Conservation (phyloP, 495 filamentous ascomycete genomes). For the Cercophora sp. region DNA sequence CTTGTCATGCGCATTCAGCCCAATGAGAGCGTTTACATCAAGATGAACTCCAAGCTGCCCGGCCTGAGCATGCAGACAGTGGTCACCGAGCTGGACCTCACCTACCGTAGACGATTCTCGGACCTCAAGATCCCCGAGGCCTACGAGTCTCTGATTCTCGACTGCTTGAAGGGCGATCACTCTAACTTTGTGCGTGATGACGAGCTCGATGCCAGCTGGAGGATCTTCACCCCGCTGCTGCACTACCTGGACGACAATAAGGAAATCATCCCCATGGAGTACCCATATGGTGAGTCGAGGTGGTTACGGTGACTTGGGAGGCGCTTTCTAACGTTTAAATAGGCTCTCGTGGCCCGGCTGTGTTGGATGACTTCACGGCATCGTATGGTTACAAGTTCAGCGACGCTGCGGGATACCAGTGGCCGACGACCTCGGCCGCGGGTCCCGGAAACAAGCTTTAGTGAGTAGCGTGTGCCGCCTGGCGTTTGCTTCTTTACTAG, state of each 20-base stretch:
- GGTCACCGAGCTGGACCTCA: constrained; percentile 96
- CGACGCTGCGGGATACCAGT: constrained; percentile 93
- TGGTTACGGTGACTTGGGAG: no score
- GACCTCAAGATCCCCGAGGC: constrained; percentile 99
- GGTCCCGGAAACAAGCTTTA: constrained; percentile 65
- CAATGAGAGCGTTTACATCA: constrained; percentile 99
- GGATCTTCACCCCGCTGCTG: constrained; percentile 94
- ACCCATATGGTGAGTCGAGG: constrained; percentile 82
- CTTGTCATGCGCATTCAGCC: constrained; percentile 99
- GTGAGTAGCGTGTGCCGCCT: constrained; percentile 41
- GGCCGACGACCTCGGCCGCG: constrained; percentile 64
- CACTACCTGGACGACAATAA: constrained; percentile 99
- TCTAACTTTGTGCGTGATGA: constrained; percentile 99
- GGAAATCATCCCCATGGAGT: constrained; percentile 99
- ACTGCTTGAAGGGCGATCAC: constrained; percentile 98
- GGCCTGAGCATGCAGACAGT: constrained; percentile 99
- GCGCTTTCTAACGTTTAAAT: background rate
- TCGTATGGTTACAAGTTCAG: constrained; percentile 99
- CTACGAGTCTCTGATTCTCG: constrained; percentile 95
- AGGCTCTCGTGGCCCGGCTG: constrained; percentile 91
- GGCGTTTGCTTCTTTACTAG: constrained; percentile 9
- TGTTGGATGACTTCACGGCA: constrained; percentile 96
- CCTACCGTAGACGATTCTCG: constrained; percentile 96
- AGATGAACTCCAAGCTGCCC: constrained; percentile 99
- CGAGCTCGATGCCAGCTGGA: constrained; percentile 97